Evolutionary conservation across 441 rosid genomes (phyloP).

Genomic region (Erodium trifolium): DNA sequence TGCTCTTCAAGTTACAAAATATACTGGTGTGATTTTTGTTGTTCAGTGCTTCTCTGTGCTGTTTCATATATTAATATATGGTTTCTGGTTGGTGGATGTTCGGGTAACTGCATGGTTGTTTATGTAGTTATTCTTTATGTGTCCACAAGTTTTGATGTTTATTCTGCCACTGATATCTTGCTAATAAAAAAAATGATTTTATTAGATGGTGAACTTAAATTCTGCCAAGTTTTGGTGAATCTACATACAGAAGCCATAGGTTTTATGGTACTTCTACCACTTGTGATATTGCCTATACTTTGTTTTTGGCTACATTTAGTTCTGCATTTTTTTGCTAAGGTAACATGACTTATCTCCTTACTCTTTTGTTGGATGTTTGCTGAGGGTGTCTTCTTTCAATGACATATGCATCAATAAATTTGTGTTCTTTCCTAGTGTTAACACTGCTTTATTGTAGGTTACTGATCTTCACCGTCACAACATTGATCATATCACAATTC

Average conservation of each 20-base stretch:
- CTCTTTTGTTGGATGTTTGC: constrained; percentile 9
- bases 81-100: background rate
- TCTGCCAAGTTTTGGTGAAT: constrained; percentile 1
- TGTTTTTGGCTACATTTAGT: background rate
- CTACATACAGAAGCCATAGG: background rate
- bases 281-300: background rate
- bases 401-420: constrained; percentile 7
- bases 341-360: constrained; percentile 10
- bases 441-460: constrained; percentile 39
- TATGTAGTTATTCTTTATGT: background rate
- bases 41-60: background rate
- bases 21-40: background rate
- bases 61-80: background rate
- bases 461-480: constrained; percentile 95
- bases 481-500: constrained; percentile 89
- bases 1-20: background rate
- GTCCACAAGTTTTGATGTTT: background rate
- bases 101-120: background rate
- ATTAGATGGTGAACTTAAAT: background rate
- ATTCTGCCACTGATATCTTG: background rate
- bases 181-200: background rate
- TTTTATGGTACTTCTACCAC: background rate
- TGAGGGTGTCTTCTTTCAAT: background rate
- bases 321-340: background rate
- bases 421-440: constrained; percentile 13